Base-by-base conservation (phyloP, 495 filamentous ascomycete genomes). In the Daldinia caldariorum region DNA sequence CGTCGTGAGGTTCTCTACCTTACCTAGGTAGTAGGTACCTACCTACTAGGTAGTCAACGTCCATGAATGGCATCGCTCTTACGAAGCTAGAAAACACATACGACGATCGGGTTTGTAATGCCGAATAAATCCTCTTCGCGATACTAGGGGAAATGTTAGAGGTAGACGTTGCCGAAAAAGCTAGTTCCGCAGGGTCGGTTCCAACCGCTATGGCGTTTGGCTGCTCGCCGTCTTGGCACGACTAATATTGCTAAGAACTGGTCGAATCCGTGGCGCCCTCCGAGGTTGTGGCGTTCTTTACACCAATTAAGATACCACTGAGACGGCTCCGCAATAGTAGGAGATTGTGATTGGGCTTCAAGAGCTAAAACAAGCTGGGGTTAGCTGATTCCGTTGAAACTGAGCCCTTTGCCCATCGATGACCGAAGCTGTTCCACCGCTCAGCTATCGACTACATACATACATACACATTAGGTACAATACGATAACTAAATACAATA, bases 201-300 rank as follows among this genome's bases (percentile, higher is more conserved):
- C 22, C 57, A 56, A 59, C 58, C 57, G 53, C 61, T 55, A 54
- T 31, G 57, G 45, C 37, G 64, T 61, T 61, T 55, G 22, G 32
- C 50, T 69, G 26, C 57, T 57, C 58, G 58, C 61, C 53, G 61
- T 55, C 66, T 71, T 71, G 59, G 66, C 62, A 51, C 49, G 45
- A 20, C 62, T 49, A 62, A 53, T 29, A 37, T 31, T 43, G 32
- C 56, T 45, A 35, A 65, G 51, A 32, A 32, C 35, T 66, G 16
- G 51, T 43, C 58, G 49, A 65, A 61, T 47, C 49, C 26, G 37
- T 62, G 58, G 55, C 55, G 60, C 64, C 64, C 69, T 64, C 69
- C 69, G 69, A 68, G 69, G 56, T 72, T 72, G 69, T 68, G 64
- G 69, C 64, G 60, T 63, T 47, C 32, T 39, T 39, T 49, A 32